Conservation (phyloP, 1,284 basidiomycete genomes). For the Golubevia sp. region DNA sequence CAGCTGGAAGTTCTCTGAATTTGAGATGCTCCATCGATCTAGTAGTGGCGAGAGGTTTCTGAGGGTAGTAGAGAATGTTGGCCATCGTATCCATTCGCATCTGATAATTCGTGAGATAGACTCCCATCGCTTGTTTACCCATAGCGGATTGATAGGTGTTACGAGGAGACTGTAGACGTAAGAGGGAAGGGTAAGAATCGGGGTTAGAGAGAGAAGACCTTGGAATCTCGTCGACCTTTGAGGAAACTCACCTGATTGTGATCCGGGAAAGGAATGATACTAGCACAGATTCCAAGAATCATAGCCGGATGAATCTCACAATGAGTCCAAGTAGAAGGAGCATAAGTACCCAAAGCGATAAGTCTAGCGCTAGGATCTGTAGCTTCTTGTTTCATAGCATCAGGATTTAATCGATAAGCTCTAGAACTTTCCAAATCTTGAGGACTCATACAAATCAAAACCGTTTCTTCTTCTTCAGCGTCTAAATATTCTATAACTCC, state of each 20-base stretch:
- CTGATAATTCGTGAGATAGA: conserved; percentile 95
- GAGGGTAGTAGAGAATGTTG: conserved; percentile 98
- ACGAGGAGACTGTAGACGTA: conserved; percentile 78
- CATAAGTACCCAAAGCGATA: conserved; percentile 62
- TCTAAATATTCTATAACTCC: conserved; percentile 94
- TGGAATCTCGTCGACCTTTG: not conserved
- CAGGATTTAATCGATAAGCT: conserved; percentile 67
- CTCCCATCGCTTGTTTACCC: conserved; percentile 99
- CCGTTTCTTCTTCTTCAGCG: conserved; percentile 98
- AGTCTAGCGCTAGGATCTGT: conserved; percentile 81
- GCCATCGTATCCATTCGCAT: conserved; percentile 69
- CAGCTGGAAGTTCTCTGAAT: conserved; percentile 95
- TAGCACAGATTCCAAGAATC: conserved; percentile 97
- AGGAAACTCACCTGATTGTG: conserved; percentile 82
- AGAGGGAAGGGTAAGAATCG: not conserved
- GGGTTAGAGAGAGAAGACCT: not conserved
- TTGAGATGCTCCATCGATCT: conserved; percentile 98
- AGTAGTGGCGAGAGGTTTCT: conserved; percentile 97
- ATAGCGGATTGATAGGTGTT: conserved; percentile 99
- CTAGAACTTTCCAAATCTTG: conserved; percentile 83
- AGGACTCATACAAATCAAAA: conserved; percentile 98
- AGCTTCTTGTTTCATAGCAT: conserved; percentile 71
- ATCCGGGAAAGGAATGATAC: conserved; percentile 99
- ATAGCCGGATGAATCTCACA: conserved; percentile 99
- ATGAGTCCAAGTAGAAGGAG: conserved; percentile 79